Percentiles rank a stretch among this genome's conserved stretches.
Conservation (phyloP, 257 asterid species). For the Penstemon eatonii region DNA sequence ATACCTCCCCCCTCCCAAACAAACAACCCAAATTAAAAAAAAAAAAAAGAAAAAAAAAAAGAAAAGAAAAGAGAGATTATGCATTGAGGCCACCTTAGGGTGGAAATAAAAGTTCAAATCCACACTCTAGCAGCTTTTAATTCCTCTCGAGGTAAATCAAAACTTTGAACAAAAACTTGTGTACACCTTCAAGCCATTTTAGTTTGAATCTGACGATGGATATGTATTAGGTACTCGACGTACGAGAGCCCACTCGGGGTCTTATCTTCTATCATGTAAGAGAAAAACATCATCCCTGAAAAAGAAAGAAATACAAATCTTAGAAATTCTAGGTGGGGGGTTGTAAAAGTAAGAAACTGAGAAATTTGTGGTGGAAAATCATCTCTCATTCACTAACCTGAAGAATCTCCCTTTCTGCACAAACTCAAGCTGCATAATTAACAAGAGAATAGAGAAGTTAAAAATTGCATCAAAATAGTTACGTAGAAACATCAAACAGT, state of each 20-base stretch:
- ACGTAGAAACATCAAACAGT: conserved; percentile 6
- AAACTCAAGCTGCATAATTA: conserved; percentile 69
- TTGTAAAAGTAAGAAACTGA: conserved; percentile 1
- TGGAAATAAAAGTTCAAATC: no score
- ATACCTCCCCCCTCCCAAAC: no score
- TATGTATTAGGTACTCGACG: conserved; percentile 87
- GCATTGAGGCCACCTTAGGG: no score
- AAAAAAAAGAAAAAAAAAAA: no score
- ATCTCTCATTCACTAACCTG: conserved; percentile 58
- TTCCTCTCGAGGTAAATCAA: conserved; percentile 21
- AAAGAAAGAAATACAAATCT: neutral
- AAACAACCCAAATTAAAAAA: no score
- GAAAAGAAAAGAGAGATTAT: no score
- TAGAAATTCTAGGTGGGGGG: neutral
- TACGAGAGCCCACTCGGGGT: conserved; percentile 70
- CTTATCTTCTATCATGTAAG: conserved; percentile 90
- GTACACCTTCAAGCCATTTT: conserved; percentile 69
- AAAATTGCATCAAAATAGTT: conserved; percentile 4
- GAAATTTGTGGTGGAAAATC: conserved; percentile 5
- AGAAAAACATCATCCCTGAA: conserved; percentile 73
- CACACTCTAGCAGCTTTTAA: conserved; percentile 15
- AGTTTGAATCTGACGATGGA: conserved; percentile 92
- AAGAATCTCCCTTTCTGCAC: conserved; percentile 90
- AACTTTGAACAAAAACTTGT: conserved; percentile 30
- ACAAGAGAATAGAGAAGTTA: conserved; percentile 18